These are phyloP conservation scores for Asterophora lycoperdoides DNA, from an alignment of 768 basidiomycete species.

Conservation along the genomic window DNA sequence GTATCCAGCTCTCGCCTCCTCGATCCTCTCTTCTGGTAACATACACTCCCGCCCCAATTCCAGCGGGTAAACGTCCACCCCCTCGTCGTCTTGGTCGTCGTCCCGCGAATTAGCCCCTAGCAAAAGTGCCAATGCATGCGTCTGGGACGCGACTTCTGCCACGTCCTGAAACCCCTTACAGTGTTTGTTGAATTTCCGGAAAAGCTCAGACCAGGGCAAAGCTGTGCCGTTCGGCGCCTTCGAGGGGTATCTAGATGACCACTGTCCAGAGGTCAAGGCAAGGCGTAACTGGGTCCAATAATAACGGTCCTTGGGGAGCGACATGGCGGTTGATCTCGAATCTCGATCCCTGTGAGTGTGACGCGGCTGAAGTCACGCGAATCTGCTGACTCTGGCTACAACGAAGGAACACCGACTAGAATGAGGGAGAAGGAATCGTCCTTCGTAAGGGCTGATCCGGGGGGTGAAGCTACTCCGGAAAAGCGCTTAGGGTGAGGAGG, in stretches of 20 bases:
- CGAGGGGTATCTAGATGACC: constrained; percentile 60
- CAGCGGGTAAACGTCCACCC: constrained; percentile 33
- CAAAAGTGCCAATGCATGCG: constrained; percentile 57
- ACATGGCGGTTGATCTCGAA: neutral
- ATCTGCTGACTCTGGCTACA: too few relatives aligned
- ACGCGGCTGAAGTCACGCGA: too few relatives aligned
- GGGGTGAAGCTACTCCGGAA: too few relatives aligned
- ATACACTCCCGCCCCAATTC: constrained; percentile 55
- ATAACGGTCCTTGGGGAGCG: constrained; percentile 56
- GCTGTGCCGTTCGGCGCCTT: constrained; percentile 48
- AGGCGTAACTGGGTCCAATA: constrained; percentile 76
- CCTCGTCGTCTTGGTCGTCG: constrained; percentile 53
- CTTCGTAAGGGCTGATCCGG: too few relatives aligned
- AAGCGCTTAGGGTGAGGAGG: too few relatives aligned
- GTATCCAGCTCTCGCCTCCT: constrained; percentile 56
- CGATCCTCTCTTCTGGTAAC: constrained; percentile 48
- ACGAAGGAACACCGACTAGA: too few relatives aligned
- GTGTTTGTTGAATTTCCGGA: constrained; percentile 87
- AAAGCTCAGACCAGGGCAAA: constrained; percentile 72
- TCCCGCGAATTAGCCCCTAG: constrained; percentile 44
- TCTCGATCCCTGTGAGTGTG: too few relatives aligned
- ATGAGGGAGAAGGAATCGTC: too few relatives aligned
- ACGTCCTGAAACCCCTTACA: constrained; percentile 57
- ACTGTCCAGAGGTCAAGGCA: constrained; percentile 69
- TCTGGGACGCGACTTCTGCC: constrained; percentile 64